Conservation (phyloP, 768 basidiomycete genomes). For the Lepiota venenata region DNA sequence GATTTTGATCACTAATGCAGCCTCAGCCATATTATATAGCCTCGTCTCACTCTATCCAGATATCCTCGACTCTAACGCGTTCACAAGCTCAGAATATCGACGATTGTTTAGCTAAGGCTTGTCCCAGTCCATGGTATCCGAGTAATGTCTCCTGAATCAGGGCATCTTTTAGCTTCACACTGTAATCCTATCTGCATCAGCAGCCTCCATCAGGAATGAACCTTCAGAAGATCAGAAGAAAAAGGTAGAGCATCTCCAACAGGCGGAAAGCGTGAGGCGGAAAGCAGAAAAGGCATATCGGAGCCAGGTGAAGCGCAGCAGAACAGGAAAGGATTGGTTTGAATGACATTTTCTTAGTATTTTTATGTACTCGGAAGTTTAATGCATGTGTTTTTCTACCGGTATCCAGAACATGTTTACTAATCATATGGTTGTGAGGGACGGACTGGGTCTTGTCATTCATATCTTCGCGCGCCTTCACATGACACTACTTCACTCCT, state of each 20-base stretch:
- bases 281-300: slow-evolving; percentile 50
- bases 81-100: slow-evolving; percentile 76
- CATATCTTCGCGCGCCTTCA: too few species aligned
- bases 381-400: too few species aligned
- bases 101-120: slow-evolving; percentile 67
- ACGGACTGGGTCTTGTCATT: too few species aligned
- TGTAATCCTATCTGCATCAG: slow-evolving; percentile 46
- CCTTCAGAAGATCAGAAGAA: slow-evolving; percentile 54
- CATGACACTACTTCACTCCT: too few species aligned
- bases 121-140: slow-evolving; percentile 4
- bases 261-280: slow-evolving; percentile 43
- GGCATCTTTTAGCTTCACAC: slow-evolving; percentile 44
- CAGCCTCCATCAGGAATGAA: slow-evolving; percentile 44
- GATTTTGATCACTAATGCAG: neutral
- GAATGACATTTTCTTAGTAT: neutral
- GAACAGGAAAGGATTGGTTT: slow-evolving; percentile 14
- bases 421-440: too few species aligned
- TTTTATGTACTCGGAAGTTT: too few species aligned
- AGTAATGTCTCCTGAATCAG: slow-evolving; percentile 1
- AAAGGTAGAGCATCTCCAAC: slow-evolving; percentile 44
- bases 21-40: slow-evolving; percentile 61
- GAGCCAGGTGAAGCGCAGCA: slow-evolving; percentile 45
- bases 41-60: slow-evolving; percentile 64
- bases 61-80: slow-evolving; percentile 69
- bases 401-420: too few species aligned